These are phyloP conservation scores for Saccharomyces hybrid DNA, from an alignment of 1,139 yeast genomes.

Conservation along the genomic window DNA sequence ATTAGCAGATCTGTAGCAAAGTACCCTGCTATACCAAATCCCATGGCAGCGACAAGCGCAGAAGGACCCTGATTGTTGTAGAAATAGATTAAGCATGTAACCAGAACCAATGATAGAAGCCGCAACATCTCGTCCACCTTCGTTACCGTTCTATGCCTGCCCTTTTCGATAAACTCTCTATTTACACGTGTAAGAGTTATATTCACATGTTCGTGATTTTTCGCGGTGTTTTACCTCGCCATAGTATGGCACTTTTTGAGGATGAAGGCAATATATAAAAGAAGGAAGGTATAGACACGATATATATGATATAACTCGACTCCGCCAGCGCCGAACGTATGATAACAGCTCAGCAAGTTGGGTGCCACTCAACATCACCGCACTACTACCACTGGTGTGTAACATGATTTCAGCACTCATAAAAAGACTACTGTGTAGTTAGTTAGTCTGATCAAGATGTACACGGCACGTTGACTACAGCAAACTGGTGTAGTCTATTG, in stretches of 20 bases:
- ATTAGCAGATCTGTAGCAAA: conserved; percentile 50
- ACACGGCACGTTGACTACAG: no score
- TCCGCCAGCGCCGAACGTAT: no score
- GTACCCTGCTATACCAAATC: conserved; percentile 63
- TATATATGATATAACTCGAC: no score
- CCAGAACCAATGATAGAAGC: conserved; percentile 10
- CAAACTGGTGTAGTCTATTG: no score
- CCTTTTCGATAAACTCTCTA: neutral
- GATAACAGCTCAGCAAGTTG: no score
- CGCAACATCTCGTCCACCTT: conserved; percentile 3
- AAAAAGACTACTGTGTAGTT: no score
- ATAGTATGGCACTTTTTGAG: neutral
- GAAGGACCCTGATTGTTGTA: conserved; percentile 19
- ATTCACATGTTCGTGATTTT: neutral
- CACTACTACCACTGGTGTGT: no score
- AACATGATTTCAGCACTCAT: no score
- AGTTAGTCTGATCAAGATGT: no score
- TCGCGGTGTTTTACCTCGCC: neutral
- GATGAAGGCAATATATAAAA: neutral
- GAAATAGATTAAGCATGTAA: conserved; percentile 3
- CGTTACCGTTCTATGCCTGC: neutral
- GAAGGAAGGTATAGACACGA: no score
- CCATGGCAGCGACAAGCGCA: conserved; percentile 41
- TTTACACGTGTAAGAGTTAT: neutral
- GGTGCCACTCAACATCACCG: no score